Conservation (phyloP, 2,329 filamentous ascomycete species). For the Aspergillus alliaceus region DNA sequence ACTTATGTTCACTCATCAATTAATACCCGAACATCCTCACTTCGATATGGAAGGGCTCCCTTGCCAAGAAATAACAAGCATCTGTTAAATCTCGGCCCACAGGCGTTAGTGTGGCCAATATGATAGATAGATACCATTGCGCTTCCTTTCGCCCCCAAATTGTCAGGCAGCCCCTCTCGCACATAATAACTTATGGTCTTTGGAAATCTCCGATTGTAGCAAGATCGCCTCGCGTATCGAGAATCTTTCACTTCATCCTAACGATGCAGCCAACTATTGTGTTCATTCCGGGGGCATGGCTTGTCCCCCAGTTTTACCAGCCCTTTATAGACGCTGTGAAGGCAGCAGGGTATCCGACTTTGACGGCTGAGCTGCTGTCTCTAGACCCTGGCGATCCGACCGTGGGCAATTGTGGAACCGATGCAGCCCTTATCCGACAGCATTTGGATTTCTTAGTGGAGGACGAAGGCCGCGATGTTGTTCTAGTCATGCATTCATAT, state of each 20-base stretch:
- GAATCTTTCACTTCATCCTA: background rate
- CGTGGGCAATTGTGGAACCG: slow-evolving; percentile 29
- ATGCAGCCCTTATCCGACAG: slow-evolving; percentile 32
- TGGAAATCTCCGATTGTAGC: background rate
- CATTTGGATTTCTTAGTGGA: slow-evolving; percentile 17
- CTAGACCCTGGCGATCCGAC: slow-evolving; percentile 26
- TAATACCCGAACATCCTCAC: no score
- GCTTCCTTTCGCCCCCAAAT: background rate
- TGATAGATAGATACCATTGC: no score
- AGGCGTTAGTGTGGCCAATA: no score
- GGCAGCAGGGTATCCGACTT: slow-evolving; percentile 29
- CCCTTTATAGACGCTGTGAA: slow-evolving; percentile 31
- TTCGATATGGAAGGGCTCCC: no score
- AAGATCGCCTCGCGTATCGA: background rate
- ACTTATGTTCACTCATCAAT: no score
- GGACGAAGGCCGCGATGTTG: slow-evolving; percentile 24
- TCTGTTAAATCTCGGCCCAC: no score
- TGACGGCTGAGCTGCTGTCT: slow-evolving; percentile 28
- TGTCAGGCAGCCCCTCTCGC: accelerated
- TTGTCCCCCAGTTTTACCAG: slow-evolving; percentile 33
- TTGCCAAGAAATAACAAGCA: no score
- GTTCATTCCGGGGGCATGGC: slow-evolving; percentile 44
- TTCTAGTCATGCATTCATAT: slow-evolving; percentile 35
- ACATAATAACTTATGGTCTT: accelerated
- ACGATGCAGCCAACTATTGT: slow-evolving; percentile 26